These are phyloP conservation scores for Aspergillus brunneoviolaceus DNA, from an alignment of 2,329 filamentous ascomycete genomes.

Conservation along the genomic window DNA sequence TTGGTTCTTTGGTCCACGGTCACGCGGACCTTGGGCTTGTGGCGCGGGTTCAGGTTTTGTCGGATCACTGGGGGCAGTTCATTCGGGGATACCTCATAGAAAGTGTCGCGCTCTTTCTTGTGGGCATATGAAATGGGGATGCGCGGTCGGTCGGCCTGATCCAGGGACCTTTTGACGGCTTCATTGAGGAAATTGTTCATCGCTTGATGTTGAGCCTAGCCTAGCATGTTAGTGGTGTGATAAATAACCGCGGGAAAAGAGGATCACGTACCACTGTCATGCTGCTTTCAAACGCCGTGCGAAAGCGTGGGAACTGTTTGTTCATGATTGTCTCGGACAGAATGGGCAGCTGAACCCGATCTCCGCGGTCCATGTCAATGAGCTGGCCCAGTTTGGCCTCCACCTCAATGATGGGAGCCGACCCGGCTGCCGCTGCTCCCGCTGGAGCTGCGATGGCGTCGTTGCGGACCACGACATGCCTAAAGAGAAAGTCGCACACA, in stretches of 20 bases:
- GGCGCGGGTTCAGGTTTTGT: constrained; percentile 58
- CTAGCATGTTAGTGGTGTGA: constrained; percentile 15
- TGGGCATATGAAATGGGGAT: constrained; percentile 71
- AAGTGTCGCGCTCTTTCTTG: constrained; percentile 77
- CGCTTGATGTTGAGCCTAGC: constrained; percentile 71
- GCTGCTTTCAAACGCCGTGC: constrained; percentile 74
- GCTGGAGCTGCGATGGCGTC: constrained; percentile 58
- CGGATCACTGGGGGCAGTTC: constrained; percentile 65
- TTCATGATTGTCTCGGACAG: constrained; percentile 69
- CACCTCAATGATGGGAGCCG: constrained; percentile 78
- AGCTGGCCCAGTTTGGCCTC: constrained; percentile 90
- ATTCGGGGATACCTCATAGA: constrained; percentile 69
- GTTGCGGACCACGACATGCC: constrained; percentile 66
- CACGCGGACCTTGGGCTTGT: constrained; percentile 67
- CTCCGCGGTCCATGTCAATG: constrained; percentile 68
- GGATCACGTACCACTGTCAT: constrained; percentile 74
- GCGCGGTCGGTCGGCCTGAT: constrained; percentile 35
- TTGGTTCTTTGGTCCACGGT: constrained; percentile 73
- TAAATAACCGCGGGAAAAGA: neutral
- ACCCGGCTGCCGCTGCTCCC: constrained; percentile 57
- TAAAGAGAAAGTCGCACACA: constrained; percentile 79
- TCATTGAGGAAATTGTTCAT: constrained; percentile 86
- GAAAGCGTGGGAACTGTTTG: constrained; percentile 51
- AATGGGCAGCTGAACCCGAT: constrained; percentile 67
- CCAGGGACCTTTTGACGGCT: constrained; percentile 54